Conservation (phyloP, 2,329 filamentous ascomycete genomes). For the Fusarium sp. region DNA sequence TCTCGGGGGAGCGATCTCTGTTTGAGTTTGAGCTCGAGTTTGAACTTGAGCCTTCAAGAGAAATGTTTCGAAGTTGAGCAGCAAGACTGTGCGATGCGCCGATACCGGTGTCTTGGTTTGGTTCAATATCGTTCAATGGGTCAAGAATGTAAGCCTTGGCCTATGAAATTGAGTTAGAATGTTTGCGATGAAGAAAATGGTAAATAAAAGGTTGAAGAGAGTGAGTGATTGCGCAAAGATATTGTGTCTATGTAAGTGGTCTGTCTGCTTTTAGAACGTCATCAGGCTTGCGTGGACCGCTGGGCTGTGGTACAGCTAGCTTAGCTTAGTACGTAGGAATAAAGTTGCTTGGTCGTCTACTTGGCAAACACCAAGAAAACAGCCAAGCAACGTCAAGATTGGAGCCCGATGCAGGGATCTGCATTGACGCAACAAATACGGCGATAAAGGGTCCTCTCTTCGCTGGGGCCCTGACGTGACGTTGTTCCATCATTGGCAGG, state of each 20-base stretch:
- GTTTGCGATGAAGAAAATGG: background rate
- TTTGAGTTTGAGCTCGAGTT: conserved; percentile 13
- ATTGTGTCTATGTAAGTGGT: background rate
- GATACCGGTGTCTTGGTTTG: conserved; percentile 70
- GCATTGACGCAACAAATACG: conserved; percentile 35
- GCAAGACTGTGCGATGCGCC: conserved; percentile 37
- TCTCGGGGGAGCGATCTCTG: background rate
- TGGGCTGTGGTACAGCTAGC: conserved; percentile 10
- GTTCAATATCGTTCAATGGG: conserved; percentile 73
- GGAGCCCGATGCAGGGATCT: conserved; percentile 18
- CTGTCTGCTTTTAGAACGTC: conserved; percentile 31
- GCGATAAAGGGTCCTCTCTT: conserved; percentile 29
- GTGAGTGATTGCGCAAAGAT: background rate
- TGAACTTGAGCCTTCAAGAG: conserved; percentile 22
- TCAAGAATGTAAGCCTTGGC: conserved; percentile 74
- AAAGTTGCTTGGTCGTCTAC: conserved; percentile 4
- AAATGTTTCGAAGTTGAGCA: conserved; percentile 31
- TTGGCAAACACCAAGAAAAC: conserved; percentile 33
- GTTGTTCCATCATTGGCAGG: conserved; percentile 12
- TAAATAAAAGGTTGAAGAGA: background rate
- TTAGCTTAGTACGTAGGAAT: background rate
- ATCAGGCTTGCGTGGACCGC: conserved; percentile 39
- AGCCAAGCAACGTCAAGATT: conserved; percentile 17
- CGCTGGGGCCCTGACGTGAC: conserved; percentile 24
- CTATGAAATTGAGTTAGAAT: conserved; percentile 50